Evolutionary conservation across 2,329 filamentous ascomycete genomes (phyloP).

Genomic region (Kalmusia sp.): DNA sequence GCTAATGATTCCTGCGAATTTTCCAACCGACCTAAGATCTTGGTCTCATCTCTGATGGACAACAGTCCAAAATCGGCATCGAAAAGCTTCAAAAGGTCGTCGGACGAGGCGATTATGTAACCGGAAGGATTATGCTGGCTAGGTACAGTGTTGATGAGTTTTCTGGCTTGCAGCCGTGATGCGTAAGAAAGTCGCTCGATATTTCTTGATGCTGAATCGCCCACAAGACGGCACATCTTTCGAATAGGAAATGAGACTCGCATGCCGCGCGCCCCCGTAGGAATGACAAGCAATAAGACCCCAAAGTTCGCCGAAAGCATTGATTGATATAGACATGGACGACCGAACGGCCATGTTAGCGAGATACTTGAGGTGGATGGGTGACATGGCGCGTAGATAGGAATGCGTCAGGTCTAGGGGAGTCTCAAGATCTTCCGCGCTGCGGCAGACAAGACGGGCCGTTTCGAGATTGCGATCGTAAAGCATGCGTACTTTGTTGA

Average conservation of each 20-base stretch:
- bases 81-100: conserved; percentile 83
- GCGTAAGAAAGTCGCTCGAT: conserved; percentile 89
- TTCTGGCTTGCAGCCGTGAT: conserved; percentile 81
- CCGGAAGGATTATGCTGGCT: conserved; percentile 83
- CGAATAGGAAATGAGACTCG: conserved; percentile 90
- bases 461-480: conserved; percentile 86
- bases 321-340: conserved; percentile 94
- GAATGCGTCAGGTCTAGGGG: conserved; percentile 85
- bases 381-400: conserved; percentile 88
- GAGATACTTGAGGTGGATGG: conserved; percentile 87
- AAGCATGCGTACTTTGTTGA: conserved; percentile 87
- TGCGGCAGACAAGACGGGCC: conserved; percentile 80
- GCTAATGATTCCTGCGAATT: conserved; percentile 84
- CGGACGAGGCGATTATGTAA: conserved; percentile 88
- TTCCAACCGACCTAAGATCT: conserved; percentile 77
- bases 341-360: conserved; percentile 90
- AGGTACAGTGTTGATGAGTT: conserved; percentile 85
- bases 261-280: conserved; percentile 79
- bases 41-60: conserved; percentile 87
- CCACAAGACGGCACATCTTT: conserved; percentile 89
- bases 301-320: conserved; percentile 85
- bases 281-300: conserved; percentile 86
- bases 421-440: conserved; percentile 72
- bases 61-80: conserved; percentile 86
- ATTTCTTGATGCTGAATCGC: conserved; percentile 84